Evolutionary conservation across 2,329 filamentous ascomycete genomes (phyloP), one percentile per base, ranked within the genome.

Genomic region (Nannizziopsis arthrosporioides): DNA sequence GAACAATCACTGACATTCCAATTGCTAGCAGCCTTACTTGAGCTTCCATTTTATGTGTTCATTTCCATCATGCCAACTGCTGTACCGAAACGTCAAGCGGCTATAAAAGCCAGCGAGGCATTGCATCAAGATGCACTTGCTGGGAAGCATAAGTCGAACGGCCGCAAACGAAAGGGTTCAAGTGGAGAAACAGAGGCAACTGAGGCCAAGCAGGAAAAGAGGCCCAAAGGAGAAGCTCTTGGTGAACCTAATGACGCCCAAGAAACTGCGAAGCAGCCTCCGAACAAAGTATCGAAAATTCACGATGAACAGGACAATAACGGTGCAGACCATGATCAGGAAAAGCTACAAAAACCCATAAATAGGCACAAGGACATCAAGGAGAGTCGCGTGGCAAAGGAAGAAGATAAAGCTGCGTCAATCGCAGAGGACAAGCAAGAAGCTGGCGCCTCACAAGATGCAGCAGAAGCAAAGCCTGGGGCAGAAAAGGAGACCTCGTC

Each of bases 401-500:
- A 41, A 17, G 11, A 9, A 34, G 14, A 41, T 30, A 10, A 31
- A 39, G 11, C 42, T 34, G 50, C 41, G 3, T 27, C 22, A 27
- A 27, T 14, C 38, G 36, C 47, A 51, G 32, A 45, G 38, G 31
- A 52, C 36, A 42, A 47, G 38, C n/a, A 47, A 34, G 34, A 42
- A 49, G 44, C 36, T 36, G 19, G 11, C 5, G 2, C n/a, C 2
- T 31, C 41, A 9, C 17, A 35, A n/a, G 17, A 17, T 42, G 58
- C 62, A 15, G 72, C 75, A 1, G 63, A 79, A 4, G 66, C 71
- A 50, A 67, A 73, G 43, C 73, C 75, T 1, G 63, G 73, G 44
- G 71, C 76, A 37, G 72, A 73, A 56, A 64, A 73, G 39, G 64
- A 69, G 1, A 64, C 75, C 35, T 71, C 78, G 1, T 77, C 75